Conservation (phyloP, 495 filamentous ascomycete genomes). For the Entonaema liquescens region DNA sequence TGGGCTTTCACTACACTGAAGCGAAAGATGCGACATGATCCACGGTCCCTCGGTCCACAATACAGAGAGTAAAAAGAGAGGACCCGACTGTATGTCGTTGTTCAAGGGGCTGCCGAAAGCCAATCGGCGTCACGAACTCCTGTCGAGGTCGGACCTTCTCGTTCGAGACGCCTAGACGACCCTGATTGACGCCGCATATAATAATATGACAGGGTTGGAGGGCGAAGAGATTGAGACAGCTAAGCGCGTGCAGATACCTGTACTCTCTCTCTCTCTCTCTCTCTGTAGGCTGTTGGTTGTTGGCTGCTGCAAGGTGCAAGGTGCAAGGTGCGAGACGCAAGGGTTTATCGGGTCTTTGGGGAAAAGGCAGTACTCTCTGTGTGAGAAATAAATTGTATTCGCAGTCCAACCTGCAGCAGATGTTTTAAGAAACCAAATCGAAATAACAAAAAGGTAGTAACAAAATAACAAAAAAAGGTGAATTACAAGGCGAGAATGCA, state of each 20-base stretch:
- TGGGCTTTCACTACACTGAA: slow-evolving; percentile 50
- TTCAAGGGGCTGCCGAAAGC: slow-evolving; percentile 30
- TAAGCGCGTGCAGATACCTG: slow-evolving; percentile 39
- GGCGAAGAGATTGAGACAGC: slow-evolving; percentile 33
- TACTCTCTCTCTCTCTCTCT: too few species aligned
- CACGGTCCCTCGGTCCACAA: slow-evolving; percentile 20
- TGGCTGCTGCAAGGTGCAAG: slow-evolving; percentile 14
- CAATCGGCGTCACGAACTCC: slow-evolving; percentile 41
- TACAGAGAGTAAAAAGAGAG: slow-evolving; percentile 9
- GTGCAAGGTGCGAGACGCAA: too few species aligned
- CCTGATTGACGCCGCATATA: slow-evolving; percentile 62
- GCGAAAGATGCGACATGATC: slow-evolving; percentile 59
- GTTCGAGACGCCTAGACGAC: slow-evolving; percentile 59
- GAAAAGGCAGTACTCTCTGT: not conserved
- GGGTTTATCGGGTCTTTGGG: slow-evolving; percentile 3
- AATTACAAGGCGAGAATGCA: slow-evolving; percentile 6
- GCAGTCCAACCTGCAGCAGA: not conserved
- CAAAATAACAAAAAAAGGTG: slow-evolving; percentile 4
- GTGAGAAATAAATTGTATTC: slow-evolving; percentile 2
- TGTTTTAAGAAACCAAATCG: not conserved
- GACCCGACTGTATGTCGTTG: slow-evolving; percentile 24
- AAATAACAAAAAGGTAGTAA: not conserved
- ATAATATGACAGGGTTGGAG: slow-evolving; percentile 40
- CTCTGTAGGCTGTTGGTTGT: not conserved
- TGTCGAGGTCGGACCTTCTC: slow-evolving; percentile 50